phyloP scores from a whole-genome alignment of 2,329 filamentous ascomycete genomes.

The Arthrinium phaeospermum region DNA sequence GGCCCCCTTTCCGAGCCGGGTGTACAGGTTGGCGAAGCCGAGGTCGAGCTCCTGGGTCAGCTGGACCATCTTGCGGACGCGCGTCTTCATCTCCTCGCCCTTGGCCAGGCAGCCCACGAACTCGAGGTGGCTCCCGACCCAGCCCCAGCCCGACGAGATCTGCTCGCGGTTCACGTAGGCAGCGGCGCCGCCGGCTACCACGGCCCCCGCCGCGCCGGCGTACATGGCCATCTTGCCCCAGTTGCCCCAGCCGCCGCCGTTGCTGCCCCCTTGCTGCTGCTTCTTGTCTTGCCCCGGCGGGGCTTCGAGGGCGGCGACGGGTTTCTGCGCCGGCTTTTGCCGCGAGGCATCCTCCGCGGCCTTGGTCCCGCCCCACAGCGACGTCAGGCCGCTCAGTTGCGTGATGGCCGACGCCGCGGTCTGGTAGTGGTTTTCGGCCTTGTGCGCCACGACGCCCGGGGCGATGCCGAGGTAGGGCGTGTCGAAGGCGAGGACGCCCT shows the following conservation, averaged over 20 bases:
- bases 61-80: constrained; percentile 71
- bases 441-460: constrained; percentile 82
- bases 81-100: constrained; percentile 78
- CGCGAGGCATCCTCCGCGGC: constrained; percentile 33
- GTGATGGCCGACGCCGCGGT: constrained; percentile 73
- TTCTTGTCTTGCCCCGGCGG: constrained; percentile 43
- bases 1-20: constrained; percentile 75
- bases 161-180: constrained; percentile 86
- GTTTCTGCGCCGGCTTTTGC: constrained; percentile 40
- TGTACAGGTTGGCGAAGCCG: constrained; percentile 88
- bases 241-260: constrained; percentile 65
- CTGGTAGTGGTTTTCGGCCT: constrained; percentile 85
- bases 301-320: constrained; percentile 44
- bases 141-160: constrained; percentile 75
- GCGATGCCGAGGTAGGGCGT: constrained; percentile 88
- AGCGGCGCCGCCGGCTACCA: constrained; percentile 81
- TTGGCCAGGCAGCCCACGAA: constrained; percentile 90
- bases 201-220: constrained; percentile 82
- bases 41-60: constrained; percentile 70
- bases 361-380: constrained; percentile 66
- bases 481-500: constrained; percentile 90
- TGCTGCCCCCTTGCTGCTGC: constrained; percentile 45
- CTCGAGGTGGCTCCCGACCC: constrained; percentile 89
- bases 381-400: constrained; percentile 68
- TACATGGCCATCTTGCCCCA: constrained; percentile 89